A percentile compares a stretch with the other conserved stretches of the same genome.
These are phyloP conservation scores for Aleurites moluccanus DNA, from an alignment of 441 rosid genomes.

Conservation along the genomic window DNA sequence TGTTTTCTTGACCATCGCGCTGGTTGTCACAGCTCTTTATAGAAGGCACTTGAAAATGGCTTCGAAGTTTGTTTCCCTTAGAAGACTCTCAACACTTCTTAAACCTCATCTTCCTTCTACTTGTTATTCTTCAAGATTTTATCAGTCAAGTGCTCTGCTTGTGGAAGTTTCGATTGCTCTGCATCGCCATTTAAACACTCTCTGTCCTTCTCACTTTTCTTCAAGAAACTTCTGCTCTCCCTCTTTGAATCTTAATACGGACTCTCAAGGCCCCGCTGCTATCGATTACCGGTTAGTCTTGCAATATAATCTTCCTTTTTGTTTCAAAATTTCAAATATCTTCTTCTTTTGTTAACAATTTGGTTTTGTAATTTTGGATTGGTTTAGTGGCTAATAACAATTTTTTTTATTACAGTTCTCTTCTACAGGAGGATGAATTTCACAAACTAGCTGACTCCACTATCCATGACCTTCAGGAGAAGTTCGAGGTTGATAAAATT, in stretches of 20 bases:
- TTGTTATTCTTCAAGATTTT: slow-evolving; percentile 7
- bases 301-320: neutral
- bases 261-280: slow-evolving; percentile 55
- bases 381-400: slow-evolving; percentile 11
- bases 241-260: slow-evolving; percentile 23
- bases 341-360: neutral
- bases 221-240: slow-evolving; percentile 52
- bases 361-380: neutral
- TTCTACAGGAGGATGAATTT: slow-evolving; percentile 85
- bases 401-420: slow-evolving; percentile 52
- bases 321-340: too few species aligned
- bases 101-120: slow-evolving; percentile 22
- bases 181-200: neutral
- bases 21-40: too few species aligned
- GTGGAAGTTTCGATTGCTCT: slow-evolving; percentile 14
- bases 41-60: slow-evolving; percentile 33
- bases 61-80: slow-evolving; percentile 38
- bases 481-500: slow-evolving; percentile 63
- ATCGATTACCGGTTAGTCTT: slow-evolving; percentile 54
- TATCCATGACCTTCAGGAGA: slow-evolving; percentile 75
- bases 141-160: slow-evolving; percentile 22
- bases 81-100: slow-evolving; percentile 42
- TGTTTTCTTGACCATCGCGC: too few species aligned
- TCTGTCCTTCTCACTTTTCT: slow-evolving; percentile 15
- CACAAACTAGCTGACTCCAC: slow-evolving; percentile 73